Percentiles rank a stretch among this genome's conserved stretches.
phyloP scores from a whole-genome alignment of 441 rosid genomes.

The Jatropha multifida region DNA sequence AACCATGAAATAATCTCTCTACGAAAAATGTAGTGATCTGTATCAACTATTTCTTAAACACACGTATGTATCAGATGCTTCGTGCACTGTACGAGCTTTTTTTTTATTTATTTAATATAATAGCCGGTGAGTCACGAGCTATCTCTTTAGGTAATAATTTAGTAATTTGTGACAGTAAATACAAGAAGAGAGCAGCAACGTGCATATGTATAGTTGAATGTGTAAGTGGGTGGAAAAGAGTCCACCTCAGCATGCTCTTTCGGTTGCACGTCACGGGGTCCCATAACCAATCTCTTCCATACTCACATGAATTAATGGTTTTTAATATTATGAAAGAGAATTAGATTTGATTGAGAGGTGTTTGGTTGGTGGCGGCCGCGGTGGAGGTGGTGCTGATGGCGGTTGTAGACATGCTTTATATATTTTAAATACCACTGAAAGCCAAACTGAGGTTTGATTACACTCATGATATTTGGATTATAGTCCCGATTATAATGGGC shows the following conservation, averaged over 20 bases:
- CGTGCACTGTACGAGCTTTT: too few species aligned
- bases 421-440: too few species aligned
- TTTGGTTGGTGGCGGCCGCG: neutral
- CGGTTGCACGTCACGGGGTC: slow-evolving; percentile 35
- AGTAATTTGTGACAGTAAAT: neutral
- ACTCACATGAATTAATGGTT: neutral
- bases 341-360: neutral
- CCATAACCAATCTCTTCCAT: slow-evolving; percentile 15
- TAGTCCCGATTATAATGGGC: too few species aligned
- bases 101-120: too few species aligned
- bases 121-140: slow-evolving; percentile 36
- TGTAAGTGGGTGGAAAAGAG: neutral
- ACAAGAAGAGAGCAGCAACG: neutral
- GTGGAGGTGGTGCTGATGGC: neutral
- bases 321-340: neutral
- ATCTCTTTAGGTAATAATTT: too few species aligned
- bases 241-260: slow-evolving; percentile 17
- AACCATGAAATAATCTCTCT: too few species aligned
- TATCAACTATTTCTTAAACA: too few species aligned
- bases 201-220: slow-evolving; percentile 10
- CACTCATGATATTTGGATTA: too few species aligned
- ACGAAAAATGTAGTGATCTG: too few species aligned
- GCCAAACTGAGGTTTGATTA: too few species aligned
- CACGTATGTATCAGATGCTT: too few species aligned
- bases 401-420: too few species aligned